phyloP scores from a whole-genome alignment of 106 monocot genomes.

The Dendrobium huoshanense region DNA sequence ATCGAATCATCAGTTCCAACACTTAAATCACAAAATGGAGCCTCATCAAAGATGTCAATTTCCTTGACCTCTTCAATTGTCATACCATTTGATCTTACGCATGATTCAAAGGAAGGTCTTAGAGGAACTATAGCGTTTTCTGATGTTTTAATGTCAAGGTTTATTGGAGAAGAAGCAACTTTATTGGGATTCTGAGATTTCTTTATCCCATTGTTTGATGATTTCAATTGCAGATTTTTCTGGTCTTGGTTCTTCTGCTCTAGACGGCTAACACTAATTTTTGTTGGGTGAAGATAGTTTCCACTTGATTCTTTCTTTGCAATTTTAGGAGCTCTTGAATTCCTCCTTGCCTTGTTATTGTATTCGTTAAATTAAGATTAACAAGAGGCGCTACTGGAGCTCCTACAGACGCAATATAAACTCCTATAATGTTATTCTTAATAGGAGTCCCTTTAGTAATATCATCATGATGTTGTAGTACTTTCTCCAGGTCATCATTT shows the following conservation, averaged over 20 bases:
- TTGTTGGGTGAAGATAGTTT: conserved; percentile 29
- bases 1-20: conserved; percentile 68
- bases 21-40: conserved; percentile 38
- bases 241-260: conserved; percentile 25
- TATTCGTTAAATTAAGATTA: conserved; percentile 48
- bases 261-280: conserved; percentile 26
- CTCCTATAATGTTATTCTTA: not conserved
- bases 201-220: conserved; percentile 17
- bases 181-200: conserved; percentile 48
- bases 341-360: conserved; percentile 29
- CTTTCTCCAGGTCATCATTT: conserved; percentile 84
- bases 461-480: conserved; percentile 71
- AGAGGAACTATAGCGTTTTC: not conserved
- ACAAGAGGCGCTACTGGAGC: conserved; percentile 39
- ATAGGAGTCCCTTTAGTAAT: conserved; percentile 42
- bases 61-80: conserved; percentile 54
- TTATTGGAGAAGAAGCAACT: conserved; percentile 28
- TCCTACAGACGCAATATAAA: not conserved
- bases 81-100: conserved; percentile 63
- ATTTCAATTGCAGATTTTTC: no score
- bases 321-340: conserved; percentile 56
- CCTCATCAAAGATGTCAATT: conserved; percentile 47
- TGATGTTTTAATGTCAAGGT: conserved; percentile 29
- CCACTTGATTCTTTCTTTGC: conserved; percentile 46
- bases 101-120: conserved; percentile 50